Percentiles rank a stretch among this genome's conserved stretches.
Conservation (phyloP, 768 basidiomycete species). For the Terana coerulea region DNA sequence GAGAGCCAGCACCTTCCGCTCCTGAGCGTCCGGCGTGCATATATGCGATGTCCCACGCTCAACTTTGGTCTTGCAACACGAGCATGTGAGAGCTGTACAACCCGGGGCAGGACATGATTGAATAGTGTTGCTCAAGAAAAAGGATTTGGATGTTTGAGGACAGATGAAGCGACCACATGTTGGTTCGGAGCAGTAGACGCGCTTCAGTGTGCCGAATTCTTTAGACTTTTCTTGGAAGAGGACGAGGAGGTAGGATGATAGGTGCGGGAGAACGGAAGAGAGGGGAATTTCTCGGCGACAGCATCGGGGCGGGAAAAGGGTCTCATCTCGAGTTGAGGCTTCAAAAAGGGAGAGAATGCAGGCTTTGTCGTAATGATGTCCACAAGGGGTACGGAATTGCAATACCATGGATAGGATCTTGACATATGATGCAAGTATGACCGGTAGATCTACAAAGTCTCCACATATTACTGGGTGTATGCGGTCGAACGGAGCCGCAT, state of each 20-base stretch:
- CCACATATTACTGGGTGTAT: too few relatives aligned
- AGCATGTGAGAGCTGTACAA: conserved; percentile 18
- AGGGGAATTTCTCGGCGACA: conserved; percentile 19
- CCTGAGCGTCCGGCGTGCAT: conserved; percentile 16
- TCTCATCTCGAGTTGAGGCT: conserved; percentile 19
- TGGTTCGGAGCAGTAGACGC: conserved; percentile 26
- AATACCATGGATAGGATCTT: too few relatives aligned
- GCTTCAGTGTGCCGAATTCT: conserved; percentile 21
- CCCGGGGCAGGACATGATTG: conserved; percentile 5
- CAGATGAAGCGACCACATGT: conserved; percentile 26
- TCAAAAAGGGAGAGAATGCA: conserved; percentile 23
- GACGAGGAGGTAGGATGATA: conserved; percentile 4
- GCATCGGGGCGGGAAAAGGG: conserved; percentile 28
- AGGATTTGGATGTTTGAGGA: conserved; percentile 5
- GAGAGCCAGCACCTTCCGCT: too few relatives aligned
- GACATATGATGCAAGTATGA: too few relatives aligned
- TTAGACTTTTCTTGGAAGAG: conserved; percentile 14
- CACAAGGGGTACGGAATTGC: conserved; percentile 18
- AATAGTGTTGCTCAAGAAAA: conserved; percentile 9
- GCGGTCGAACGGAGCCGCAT: too few relatives aligned
- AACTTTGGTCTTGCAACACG: conserved; percentile 13
- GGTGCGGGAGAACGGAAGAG: conserved; percentile 10
- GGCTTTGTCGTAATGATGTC: conserved; percentile 20
- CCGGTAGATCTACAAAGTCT: too few relatives aligned
- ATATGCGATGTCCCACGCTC: conserved; percentile 5